Evolutionary conservation across 129 eudicot species (phyloP).

Genomic region (Chrysanthemum lavandulifolium): DNA sequence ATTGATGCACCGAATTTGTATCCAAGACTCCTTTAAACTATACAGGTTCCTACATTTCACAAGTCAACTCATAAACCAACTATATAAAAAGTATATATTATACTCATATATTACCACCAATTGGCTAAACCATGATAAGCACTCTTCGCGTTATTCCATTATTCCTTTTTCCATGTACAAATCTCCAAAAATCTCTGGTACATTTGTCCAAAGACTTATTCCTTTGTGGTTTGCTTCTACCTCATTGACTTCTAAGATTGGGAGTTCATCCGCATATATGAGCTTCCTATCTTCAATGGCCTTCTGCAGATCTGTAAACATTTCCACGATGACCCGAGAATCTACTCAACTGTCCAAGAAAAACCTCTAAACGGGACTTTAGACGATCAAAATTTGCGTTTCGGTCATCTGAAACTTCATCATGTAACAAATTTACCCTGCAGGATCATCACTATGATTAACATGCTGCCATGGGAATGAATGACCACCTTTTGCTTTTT

Average conservation of each 20-base stretch:
- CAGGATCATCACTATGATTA: constrained; percentile 27
- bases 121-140: constrained; percentile 8
- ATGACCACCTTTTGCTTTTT: constrained; percentile 53
- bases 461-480: constrained; percentile 4
- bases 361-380: constrained; percentile 48
- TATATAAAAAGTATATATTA: constrained; percentile 14
- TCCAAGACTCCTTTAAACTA: constrained; percentile 20
- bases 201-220: constrained; percentile 16
- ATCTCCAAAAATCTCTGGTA: constrained; percentile 19
- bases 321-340: constrained; percentile 63
- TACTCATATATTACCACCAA: constrained; percentile 22
- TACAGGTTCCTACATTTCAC: constrained; percentile 25
- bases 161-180: constrained; percentile 27
- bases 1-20: constrained; percentile 17
- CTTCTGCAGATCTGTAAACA: constrained; percentile 65
- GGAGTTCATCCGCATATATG: constrained; percentile 44
- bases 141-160: constrained; percentile 18
- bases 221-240: background rate
- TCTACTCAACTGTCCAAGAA: constrained; percentile 57
- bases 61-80: constrained; percentile 14
- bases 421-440: constrained; percentile 37
- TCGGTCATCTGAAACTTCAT: constrained; percentile 54
- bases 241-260: constrained; percentile 21
- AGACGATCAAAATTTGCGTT: constrained; percentile 55
- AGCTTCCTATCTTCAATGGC: constrained; percentile 63